Evolutionary conservation across 192 early-diverging fungal genomes (phyloP).

Genomic region (Gorgonomyces haynaldii): DNA sequence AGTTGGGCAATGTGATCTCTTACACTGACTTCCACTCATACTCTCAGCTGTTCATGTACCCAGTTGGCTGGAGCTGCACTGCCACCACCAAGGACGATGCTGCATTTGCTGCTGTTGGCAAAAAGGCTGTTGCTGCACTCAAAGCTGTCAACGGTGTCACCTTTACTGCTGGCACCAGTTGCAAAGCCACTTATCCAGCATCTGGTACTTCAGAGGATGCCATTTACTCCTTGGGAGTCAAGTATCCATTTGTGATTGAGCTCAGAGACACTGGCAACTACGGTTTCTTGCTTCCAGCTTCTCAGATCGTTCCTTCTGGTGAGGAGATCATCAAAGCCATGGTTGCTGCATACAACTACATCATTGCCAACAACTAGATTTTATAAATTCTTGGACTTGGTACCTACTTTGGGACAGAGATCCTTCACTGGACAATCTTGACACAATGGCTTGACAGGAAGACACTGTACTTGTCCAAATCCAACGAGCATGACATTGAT

Average conservation of each 20-base stretch:
- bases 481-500: slow-evolving; percentile 87
- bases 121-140: slow-evolving; percentile 15
- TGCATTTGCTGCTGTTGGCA: background rate
- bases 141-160: background rate
- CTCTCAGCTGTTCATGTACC: slow-evolving; percentile 48
- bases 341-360: slow-evolving; percentile 1
- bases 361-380: too few species aligned
- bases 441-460: slow-evolving; percentile 64
- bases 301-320: slow-evolving; percentile 17
- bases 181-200: too few species aligned
- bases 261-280: slow-evolving; percentile 11
- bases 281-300: slow-evolving; percentile 14
- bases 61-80: slow-evolving; percentile 15
- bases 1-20: slow-evolving; percentile 21
- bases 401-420: slow-evolving; percentile 36
- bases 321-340: slow-evolving; percentile 9
- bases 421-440: slow-evolving; percentile 65
- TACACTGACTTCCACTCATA: slow-evolving; percentile 39
- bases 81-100: slow-evolving; percentile 8
- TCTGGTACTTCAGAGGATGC: slow-evolving; percentile 17
- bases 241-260: slow-evolving; percentile 16
- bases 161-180: too few species aligned
- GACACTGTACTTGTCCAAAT: slow-evolving; percentile 77
- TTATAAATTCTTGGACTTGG: too few species aligned
- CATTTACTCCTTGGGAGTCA: background rate